Conservation (phyloP, 2,329 filamentous ascomycete genomes). For the Fusarium sp. region DNA sequence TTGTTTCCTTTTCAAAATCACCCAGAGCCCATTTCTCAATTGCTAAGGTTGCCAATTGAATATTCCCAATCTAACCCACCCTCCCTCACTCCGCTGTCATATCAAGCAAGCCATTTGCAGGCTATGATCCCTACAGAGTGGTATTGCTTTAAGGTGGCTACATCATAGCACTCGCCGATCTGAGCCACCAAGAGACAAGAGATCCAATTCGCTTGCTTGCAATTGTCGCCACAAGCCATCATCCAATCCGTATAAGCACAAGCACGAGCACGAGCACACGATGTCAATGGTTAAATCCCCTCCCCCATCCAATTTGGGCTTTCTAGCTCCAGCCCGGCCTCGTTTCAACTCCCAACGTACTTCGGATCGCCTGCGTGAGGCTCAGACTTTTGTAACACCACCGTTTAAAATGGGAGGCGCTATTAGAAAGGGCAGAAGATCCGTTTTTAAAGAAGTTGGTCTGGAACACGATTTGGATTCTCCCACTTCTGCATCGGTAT, state of each 20-base stretch:
- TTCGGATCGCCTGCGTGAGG: constrained; percentile 64
- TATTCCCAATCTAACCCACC: constrained; percentile 7
- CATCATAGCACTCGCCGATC: constrained; percentile 47
- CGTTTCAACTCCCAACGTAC: constrained; percentile 65
- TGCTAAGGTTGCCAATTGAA: constrained; percentile 15
- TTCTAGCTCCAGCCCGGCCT: constrained; percentile 54
- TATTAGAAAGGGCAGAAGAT: constrained; percentile 63
- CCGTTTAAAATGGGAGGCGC: constrained; percentile 59
- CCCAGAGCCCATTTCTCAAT: constrained; percentile 10
- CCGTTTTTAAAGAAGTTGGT: constrained; percentile 66
- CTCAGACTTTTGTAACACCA: constrained; percentile 55
- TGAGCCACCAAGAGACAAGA: constrained; percentile 33
- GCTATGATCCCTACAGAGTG: constrained; percentile 45
- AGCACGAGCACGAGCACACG: constrained; percentile 5
- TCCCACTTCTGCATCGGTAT: constrained; percentile 29
- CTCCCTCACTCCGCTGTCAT: constrained; percentile 16
- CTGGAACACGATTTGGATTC: constrained; percentile 54
- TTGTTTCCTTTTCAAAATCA: constrained; percentile 1
- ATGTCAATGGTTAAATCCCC: constrained; percentile 43
- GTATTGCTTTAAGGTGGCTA: constrained; percentile 43
- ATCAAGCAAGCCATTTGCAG: constrained; percentile 32
- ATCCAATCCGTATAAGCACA: constrained; percentile 22
- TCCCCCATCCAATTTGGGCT: constrained; percentile 34
- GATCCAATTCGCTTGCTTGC: constrained; percentile 15
- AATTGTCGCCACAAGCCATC: constrained; percentile 38